Conservation (phyloP, 768 basidiomycete species). For the Suillus americanus region DNA sequence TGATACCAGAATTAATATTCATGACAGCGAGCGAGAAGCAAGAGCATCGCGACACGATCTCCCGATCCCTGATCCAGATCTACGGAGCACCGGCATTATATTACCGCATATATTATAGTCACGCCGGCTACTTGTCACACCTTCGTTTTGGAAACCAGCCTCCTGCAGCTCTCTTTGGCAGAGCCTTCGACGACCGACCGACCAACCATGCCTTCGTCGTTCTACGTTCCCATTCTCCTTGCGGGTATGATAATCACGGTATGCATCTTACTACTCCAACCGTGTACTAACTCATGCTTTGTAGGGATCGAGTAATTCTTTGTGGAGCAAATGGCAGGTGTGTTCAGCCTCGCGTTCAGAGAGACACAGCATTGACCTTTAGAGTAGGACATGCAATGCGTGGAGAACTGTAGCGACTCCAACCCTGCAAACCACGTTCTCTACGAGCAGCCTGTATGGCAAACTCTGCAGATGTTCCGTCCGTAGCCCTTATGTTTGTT, state of each 20-base stretch:
- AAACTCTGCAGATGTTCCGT: slow-evolving; percentile 90
- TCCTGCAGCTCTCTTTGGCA: too few species aligned
- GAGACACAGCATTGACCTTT: slow-evolving; percentile 8
- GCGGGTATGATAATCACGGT: slow-evolving; percentile 93
- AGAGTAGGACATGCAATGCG: slow-evolving; percentile 93
- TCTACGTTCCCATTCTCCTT: slow-evolving; percentile 78
- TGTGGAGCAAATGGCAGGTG: slow-evolving; percentile 85
- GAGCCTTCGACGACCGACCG: not conserved
- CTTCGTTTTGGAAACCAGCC: too few species aligned
- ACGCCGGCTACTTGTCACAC: slow-evolving; percentile 13
- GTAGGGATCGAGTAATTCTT: slow-evolving; percentile 77
- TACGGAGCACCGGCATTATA: not conserved
- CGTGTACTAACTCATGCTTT: slow-evolving; percentile 5
- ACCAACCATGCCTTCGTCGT: slow-evolving; percentile 58
- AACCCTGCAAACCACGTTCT: slow-evolving; percentile 62
- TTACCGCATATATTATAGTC: slow-evolving; percentile 6
- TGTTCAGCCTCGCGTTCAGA: slow-evolving; percentile 18
- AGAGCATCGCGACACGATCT: slow-evolving; percentile 19
- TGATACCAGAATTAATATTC: slow-evolving; percentile 28
- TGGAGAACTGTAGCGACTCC: slow-evolving; percentile 81
- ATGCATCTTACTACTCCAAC: slow-evolving; percentile 12
- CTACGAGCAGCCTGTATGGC: slow-evolving; percentile 95
- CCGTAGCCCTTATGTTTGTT: slow-evolving; percentile 33
- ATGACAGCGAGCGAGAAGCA: slow-evolving; percentile 26
- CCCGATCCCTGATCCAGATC: slow-evolving; percentile 6